These are phyloP conservation scores for Ceratocystis ficicola DNA, from an alignment of 2,329 filamentous ascomycete genomes.

Conservation along the genomic window DNA sequence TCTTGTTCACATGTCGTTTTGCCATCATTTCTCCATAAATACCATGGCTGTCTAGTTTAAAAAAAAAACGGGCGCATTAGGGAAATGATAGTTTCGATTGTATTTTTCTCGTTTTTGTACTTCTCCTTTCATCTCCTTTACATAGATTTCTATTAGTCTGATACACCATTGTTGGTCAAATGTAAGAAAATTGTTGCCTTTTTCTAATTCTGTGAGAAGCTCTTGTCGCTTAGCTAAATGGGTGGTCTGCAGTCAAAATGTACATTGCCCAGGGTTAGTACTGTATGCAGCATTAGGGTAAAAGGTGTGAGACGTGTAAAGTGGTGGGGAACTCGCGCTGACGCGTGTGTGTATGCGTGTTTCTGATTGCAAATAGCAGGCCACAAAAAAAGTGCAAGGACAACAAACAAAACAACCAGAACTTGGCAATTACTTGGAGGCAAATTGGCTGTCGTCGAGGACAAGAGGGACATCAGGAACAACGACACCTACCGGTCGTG, in stretches of 20 bases:
- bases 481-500: neutral
- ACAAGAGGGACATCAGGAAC: neutral
- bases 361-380: neutral
- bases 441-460: neutral
- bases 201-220: no score
- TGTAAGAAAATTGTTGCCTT: no score
- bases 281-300: neutral
- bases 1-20: slow-evolving; percentile 8
- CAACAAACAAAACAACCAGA: neutral
- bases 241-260: no score
- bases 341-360: neutral
- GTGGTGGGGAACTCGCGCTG: slow-evolving; percentile 14
- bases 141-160: neutral
- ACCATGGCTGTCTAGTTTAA: neutral
- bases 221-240: no score
- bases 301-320: slow-evolving; percentile 18
- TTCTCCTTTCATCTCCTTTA: neutral
- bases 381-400: neutral
- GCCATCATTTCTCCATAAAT: neutral
- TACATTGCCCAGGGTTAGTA: neutral
- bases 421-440: neutral
- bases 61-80: neutral
- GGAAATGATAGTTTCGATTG: neutral
- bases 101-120: neutral
- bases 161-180: no score